Evolutionary conservation across 2,329 filamentous ascomycete species (phyloP).

Genomic region (Alternaria ventricosa): DNA sequence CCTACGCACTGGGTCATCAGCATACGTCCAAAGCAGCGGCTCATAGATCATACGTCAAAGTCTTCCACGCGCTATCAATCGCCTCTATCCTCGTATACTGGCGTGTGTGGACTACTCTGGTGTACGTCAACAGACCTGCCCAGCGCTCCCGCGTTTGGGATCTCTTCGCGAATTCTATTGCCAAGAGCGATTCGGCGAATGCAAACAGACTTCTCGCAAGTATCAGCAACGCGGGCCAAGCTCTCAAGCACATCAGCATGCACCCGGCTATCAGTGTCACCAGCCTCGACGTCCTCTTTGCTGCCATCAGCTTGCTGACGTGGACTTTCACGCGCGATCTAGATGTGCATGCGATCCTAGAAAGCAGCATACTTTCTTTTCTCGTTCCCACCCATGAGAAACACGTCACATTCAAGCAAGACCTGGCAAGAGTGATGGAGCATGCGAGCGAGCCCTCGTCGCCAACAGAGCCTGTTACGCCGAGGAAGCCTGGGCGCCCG

Average conservation of each 20-base stretch:
- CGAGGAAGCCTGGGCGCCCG: slow-evolving; percentile 36
- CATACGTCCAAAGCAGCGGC: slow-evolving; percentile 50
- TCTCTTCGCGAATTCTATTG: slow-evolving; percentile 50
- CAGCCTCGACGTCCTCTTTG: slow-evolving; percentile 66
- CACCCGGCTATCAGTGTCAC: slow-evolving; percentile 65
- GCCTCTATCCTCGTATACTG: slow-evolving; percentile 56
- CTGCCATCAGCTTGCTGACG: slow-evolving; percentile 59
- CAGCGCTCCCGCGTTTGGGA: slow-evolving; percentile 50
- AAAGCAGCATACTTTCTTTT: slow-evolving; percentile 41
- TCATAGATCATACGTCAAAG: slow-evolving; percentile 52
- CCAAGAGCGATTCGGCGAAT: slow-evolving; percentile 51
- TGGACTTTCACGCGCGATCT: slow-evolving; percentile 65
- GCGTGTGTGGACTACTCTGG: slow-evolving; percentile 52
- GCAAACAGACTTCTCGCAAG: slow-evolving; percentile 36
- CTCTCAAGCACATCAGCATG: slow-evolving; percentile 59
- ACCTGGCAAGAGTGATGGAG: slow-evolving; percentile 16
- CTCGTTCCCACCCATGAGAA: slow-evolving; percentile 34
- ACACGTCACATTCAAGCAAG: slow-evolving; percentile 32
- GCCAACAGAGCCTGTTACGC: slow-evolving; percentile 18
- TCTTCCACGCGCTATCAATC: slow-evolving; percentile 58
- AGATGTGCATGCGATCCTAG: slow-evolving; percentile 59
- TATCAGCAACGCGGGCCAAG: slow-evolving; percentile 37
- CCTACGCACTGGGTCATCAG: slow-evolving; percentile 57
- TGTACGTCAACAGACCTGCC: slow-evolving; percentile 58
- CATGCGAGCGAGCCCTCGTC: slow-evolving; percentile 8